Conservation (phyloP, 768 basidiomycete species). For the Scleroderma citrinum region DNA sequence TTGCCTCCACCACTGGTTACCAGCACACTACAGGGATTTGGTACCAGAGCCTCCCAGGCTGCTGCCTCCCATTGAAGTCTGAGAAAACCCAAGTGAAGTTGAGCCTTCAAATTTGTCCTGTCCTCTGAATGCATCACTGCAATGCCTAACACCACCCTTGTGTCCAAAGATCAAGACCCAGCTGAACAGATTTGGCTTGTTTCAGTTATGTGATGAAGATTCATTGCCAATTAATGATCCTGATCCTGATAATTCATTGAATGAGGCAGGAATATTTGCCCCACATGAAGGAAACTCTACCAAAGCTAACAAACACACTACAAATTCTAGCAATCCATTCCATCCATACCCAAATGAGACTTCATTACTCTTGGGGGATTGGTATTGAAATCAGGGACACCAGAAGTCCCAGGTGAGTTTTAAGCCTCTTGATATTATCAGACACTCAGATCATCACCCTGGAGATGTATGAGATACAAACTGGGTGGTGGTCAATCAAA, state of each 20-base stretch:
- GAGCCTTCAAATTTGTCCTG: too few relatives aligned
- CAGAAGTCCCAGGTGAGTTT: constrained; percentile 17
- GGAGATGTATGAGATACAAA: background rate
- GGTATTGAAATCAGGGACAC: constrained; percentile 14
- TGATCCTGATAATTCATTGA: background rate
- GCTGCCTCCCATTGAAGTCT: background rate
- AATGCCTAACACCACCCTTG: too few relatives aligned
- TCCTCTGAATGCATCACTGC: too few relatives aligned
- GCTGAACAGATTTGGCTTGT: constrained; percentile 1
- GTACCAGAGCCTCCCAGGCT: background rate
- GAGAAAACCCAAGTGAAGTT: background rate
- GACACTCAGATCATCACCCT: background rate
- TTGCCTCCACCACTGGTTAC: background rate
- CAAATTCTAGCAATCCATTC: background rate
- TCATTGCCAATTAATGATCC: constrained; percentile 1
- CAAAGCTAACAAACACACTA: background rate
- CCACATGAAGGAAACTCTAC: background rate
- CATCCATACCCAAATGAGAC: constrained; percentile 13
- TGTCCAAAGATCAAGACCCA: background rate
- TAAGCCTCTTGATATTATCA: constrained; percentile 8
- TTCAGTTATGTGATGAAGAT: background rate
- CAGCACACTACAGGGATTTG: background rate
- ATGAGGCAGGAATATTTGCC: background rate
- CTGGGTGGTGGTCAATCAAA: background rate
- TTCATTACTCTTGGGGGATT: constrained; percentile 12